Evolutionary conservation across 768 basidiomycete species (phyloP).

Genomic region (Boletellus ananiceps): DNA sequence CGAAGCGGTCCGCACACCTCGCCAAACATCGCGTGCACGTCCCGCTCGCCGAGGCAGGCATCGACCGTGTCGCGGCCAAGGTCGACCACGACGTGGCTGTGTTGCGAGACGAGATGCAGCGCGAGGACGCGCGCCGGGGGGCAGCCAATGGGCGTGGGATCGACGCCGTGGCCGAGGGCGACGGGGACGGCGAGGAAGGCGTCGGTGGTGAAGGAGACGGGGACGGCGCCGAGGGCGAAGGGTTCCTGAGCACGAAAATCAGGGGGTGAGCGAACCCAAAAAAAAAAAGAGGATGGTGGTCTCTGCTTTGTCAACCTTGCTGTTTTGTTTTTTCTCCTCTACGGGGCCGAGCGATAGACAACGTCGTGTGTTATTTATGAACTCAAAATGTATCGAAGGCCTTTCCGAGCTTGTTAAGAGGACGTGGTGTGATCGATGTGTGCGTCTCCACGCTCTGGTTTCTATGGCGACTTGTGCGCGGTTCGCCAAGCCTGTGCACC

Average conservation of each 20-base stretch:
- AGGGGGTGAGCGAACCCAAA: constrained; percentile 6
- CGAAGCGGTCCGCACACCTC: constrained; percentile 75
- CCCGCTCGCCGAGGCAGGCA: constrained; percentile 77
- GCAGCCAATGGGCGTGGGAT: constrained; percentile 10
- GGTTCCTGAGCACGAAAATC: constrained; percentile 26
- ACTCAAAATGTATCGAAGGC: too few relatives aligned
- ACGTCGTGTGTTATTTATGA: too few relatives aligned
- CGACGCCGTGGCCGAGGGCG: constrained; percentile 23
- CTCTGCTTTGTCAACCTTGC: too few relatives aligned
- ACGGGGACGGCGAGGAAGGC: constrained; percentile 24
- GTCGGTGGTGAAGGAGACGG: constrained; percentile 22
- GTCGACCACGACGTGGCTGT: constrained; percentile 83
- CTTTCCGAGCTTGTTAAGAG: too few relatives aligned
- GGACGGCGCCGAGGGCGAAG: constrained; percentile 31
- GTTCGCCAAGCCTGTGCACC: too few relatives aligned
- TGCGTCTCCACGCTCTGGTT: too few relatives aligned
- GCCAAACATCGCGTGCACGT: constrained; percentile 78
- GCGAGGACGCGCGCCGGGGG: constrained; percentile 48
- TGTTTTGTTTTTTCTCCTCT: too few relatives aligned
- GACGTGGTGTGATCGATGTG: too few relatives aligned
- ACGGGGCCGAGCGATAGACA: too few relatives aligned
- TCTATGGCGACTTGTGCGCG: too few relatives aligned
- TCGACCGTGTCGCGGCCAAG: constrained; percentile 82
- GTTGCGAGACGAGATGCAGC: constrained; percentile 72
- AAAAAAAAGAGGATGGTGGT: too few relatives aligned